phyloP scores from a whole-genome alignment of 495 filamentous ascomycete genomes.

The Daldinia vernicosa region DNA sequence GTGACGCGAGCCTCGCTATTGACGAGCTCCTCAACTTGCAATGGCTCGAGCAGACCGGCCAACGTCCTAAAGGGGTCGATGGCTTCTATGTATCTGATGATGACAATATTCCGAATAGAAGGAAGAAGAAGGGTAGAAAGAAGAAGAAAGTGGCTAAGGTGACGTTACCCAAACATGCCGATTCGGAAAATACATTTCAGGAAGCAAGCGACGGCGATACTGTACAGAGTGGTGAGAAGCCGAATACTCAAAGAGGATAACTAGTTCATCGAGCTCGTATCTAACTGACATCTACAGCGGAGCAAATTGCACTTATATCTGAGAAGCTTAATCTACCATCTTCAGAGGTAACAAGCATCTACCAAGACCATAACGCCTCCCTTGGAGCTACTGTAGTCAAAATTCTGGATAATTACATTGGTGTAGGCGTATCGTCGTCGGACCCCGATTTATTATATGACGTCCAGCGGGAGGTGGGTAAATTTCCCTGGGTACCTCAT shows the following conservation, averaged over 20 bases:
- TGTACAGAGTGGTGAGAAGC: constrained; percentile 27
- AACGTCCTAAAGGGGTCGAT: constrained; percentile 77
- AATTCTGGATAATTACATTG: constrained; percentile 42
- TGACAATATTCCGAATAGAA: constrained; percentile 56
- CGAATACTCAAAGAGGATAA: not conserved
- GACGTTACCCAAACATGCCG: not conserved
- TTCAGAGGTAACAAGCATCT: constrained; percentile 41
- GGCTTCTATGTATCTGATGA: constrained; percentile 69
- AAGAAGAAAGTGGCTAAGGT: constrained; percentile 32
- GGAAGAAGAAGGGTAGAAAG: constrained; percentile 46
- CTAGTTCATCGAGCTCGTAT: not conserved
- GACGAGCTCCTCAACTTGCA: constrained; percentile 82
- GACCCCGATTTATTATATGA: constrained; percentile 3
- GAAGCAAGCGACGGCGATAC: constrained; percentile 13
- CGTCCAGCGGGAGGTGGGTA: constrained; percentile 9
- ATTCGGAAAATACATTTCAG: constrained; percentile 17
- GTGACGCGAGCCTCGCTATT: constrained; percentile 72
- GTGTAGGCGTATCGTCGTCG: not conserved
- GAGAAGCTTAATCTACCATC: constrained; percentile 26
- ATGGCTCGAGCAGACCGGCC: constrained; percentile 70
- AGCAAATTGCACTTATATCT: constrained; percentile 41
- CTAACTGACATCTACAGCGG: constrained; percentile 22
- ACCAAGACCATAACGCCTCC: constrained; percentile 32
- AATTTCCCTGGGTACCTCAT: constrained; percentile 36
- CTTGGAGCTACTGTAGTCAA: constrained; percentile 38